These are phyloP conservation scores for Bryoglossum gracile DNA, from an alignment of 495 filamentous ascomycete species.

Conservation along the genomic window DNA sequence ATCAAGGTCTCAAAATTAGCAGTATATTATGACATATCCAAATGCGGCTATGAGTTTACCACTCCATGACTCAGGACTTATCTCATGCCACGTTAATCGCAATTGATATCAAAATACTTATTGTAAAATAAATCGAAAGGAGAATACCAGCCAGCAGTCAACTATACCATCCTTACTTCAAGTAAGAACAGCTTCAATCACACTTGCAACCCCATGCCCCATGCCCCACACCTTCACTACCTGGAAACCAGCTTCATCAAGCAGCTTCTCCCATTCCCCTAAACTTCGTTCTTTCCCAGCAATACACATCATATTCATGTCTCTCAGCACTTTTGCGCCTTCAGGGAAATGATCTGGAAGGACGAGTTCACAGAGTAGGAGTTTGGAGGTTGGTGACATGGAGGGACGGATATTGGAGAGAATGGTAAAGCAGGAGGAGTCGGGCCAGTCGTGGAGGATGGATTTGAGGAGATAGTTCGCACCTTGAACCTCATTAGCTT, in stretches of 20 bases:
- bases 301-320: slow-evolving; percentile 7
- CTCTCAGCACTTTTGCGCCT: not conserved
- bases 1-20: no score
- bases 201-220: not conserved
- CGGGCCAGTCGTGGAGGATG: slow-evolving; percentile 13
- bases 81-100: no score
- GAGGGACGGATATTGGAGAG: slow-evolving; percentile 5
- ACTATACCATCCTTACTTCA: no score
- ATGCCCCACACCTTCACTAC: slow-evolving; percentile 1
- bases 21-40: no score
- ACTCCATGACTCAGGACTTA: no score
- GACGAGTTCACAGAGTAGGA: slow-evolving; percentile 8
- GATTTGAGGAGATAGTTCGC: slow-evolving; percentile 12
- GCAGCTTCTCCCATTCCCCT: not conserved
- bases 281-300: slow-evolving; percentile 7
- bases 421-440: slow-evolving; percentile 6
- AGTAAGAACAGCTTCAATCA: slow-evolving; percentile 8
- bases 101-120: no score
- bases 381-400: slow-evolving; percentile 1
- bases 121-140: no score
- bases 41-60: no score
- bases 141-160: no score
- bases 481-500: not conserved
- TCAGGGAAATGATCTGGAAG: slow-evolving; percentile 5
- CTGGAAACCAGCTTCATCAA: slow-evolving; percentile 4